A percentile compares a stretch with the other conserved stretches of the same genome.
phyloP scores from a whole-genome alignment of 768 basidiomycete species.

The Lenzites betulinus region DNA sequence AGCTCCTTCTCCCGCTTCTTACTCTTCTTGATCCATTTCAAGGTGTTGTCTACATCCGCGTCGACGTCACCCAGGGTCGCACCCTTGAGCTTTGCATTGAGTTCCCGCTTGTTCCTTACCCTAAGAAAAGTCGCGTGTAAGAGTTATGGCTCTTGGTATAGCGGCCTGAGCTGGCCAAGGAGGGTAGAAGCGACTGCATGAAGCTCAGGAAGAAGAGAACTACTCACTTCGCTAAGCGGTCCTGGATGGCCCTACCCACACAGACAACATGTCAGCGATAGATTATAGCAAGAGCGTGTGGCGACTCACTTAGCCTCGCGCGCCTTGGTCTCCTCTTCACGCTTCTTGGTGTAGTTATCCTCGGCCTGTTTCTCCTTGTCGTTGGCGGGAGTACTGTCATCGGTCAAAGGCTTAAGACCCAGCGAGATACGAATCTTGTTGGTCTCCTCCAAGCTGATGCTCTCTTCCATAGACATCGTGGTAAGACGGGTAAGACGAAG shows the following conservation, averaged over 20 bases:
- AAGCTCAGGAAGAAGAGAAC: constrained; percentile 19
- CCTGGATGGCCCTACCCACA: constrained; percentile 59
- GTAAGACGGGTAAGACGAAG: background rate
- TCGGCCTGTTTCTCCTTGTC: constrained; percentile 86
- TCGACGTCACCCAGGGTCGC: constrained; percentile 88
- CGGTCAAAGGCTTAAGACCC: constrained; percentile 91
- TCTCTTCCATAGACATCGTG: constrained; percentile 69
- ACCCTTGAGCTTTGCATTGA: constrained; percentile 90
- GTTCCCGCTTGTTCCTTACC: constrained; percentile 92
- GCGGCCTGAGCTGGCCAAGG: constrained; percentile 35
- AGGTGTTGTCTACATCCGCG: constrained; percentile 72
- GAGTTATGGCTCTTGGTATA: constrained; percentile 42
- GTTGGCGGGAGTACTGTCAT: constrained; percentile 69
- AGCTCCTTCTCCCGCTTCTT: constrained; percentile 93
- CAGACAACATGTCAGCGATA: constrained; percentile 21
- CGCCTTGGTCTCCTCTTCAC: constrained; percentile 69
- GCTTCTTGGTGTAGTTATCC: constrained; percentile 76
- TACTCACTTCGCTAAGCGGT: constrained; percentile 89
- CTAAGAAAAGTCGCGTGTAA: constrained; percentile 46
- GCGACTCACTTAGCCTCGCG: constrained; percentile 70
- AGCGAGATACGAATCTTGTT: constrained; percentile 94
- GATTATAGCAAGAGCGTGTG: background rate
- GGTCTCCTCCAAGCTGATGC: constrained; percentile 91
- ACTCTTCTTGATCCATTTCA: constrained; percentile 89
- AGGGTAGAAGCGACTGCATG: constrained; percentile 33